These are phyloP conservation scores for Ceraceosorus guamensis DNA, from an alignment of 1,284 basidiomycete species.

Conservation along the genomic window DNA sequence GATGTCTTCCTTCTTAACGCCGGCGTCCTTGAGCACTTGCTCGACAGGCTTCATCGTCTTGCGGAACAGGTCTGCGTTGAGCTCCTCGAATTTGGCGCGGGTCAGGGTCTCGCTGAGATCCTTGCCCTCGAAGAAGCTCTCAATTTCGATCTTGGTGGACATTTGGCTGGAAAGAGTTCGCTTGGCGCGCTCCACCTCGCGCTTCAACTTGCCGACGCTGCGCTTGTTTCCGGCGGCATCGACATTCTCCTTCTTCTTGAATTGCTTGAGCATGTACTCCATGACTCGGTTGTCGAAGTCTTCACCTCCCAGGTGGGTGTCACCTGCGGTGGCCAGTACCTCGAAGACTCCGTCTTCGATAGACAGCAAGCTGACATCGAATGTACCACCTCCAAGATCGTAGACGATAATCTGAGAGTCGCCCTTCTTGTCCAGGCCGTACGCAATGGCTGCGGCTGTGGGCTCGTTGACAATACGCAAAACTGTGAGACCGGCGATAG, in stretches of 20 bases:
- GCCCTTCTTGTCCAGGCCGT: conserved; percentile 89
- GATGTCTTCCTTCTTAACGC: conserved; percentile 93
- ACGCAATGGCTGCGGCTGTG: conserved; percentile 88
- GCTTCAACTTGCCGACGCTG: conserved; percentile 92
- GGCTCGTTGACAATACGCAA: conserved; percentile 99
- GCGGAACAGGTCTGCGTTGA: conserved; percentile 97
- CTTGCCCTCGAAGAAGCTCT: conserved; percentile 84
- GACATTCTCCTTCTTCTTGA: conserved; percentile 47
- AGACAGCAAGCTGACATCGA: conserved; percentile 94
- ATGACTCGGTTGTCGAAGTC: conserved; percentile 82
- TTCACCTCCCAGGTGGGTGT: conserved; percentile 98
- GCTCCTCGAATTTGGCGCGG: conserved; percentile 95
- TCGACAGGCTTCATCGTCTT: conserved; percentile 99
- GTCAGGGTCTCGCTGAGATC: conserved; percentile 96
- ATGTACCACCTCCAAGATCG: conserved; percentile 96
- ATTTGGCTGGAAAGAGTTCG: conserved; percentile 79
- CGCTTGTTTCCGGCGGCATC: conserved; percentile 80
- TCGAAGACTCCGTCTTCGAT: conserved; percentile 96
- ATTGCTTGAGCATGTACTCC: conserved; percentile 48
- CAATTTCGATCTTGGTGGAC: conserved; percentile 66
- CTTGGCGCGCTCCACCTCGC: conserved; percentile 98
- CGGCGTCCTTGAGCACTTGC: conserved; percentile 95
- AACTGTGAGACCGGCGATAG: conserved; percentile 88
- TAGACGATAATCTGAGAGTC: conserved; percentile 96
- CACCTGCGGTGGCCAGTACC: conserved; percentile 93